Conservation (phyloP, 257 asterid genomes). For the Plectranthus barbatus region DNA sequence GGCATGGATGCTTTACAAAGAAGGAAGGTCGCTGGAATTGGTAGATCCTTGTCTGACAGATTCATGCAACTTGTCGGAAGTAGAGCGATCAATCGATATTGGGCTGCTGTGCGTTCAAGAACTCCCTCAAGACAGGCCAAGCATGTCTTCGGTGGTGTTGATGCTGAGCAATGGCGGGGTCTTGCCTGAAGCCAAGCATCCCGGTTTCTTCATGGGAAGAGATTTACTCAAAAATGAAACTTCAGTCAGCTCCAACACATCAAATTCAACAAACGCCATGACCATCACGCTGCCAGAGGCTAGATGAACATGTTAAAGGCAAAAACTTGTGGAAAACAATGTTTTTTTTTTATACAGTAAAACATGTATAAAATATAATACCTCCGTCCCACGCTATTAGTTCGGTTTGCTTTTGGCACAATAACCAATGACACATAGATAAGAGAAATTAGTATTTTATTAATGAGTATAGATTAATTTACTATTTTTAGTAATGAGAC, state of each 20-base stretch:
- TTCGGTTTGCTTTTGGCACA: no score
- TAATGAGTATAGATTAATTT: no score
- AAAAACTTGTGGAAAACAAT: no score
- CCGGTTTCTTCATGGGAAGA: conserved; percentile 23
- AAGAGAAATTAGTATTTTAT: no score
- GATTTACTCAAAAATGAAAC: background rate
- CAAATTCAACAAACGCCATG: background rate
- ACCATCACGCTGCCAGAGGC: conserved; percentile 15
- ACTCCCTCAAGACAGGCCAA: conserved; percentile 19
- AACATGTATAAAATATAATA: no score
- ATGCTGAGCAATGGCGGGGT: conserved; percentile 13
- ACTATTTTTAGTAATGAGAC: no score
- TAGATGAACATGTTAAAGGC: background rate
- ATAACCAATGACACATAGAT: no score
- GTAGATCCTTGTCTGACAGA: conserved; percentile 11
- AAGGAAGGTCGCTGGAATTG: conserved; percentile 26
- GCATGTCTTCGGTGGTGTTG: conserved; percentile 5
- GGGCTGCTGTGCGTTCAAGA: conserved; percentile 29
- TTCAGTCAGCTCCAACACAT: background rate
- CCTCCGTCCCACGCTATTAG: no score
- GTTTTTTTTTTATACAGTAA: no score
- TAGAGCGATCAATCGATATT: conserved; percentile 16
- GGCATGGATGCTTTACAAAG: conserved; percentile 32
- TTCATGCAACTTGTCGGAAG: background rate
- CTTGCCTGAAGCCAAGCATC: conserved; percentile 14